Evolutionary conservation across 1,284 basidiomycete species (phyloP).

Genomic region (Fomitopsis betulina): DNA sequence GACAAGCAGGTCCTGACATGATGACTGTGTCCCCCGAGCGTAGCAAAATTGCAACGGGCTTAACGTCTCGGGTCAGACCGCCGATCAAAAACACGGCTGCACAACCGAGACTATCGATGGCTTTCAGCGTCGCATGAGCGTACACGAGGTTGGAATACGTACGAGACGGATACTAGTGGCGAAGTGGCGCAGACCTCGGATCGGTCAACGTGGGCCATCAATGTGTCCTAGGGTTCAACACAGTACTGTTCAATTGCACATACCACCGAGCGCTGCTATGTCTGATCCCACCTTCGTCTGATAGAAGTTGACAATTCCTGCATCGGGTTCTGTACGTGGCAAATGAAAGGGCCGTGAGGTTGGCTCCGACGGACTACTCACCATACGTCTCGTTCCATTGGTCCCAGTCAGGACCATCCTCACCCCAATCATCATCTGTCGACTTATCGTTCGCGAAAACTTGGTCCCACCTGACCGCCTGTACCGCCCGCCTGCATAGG

Average conservation of each 20-base stretch:
- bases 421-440: slow-evolving; percentile 44
- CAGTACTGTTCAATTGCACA: neutral
- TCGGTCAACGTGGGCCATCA: slow-evolving; percentile 93
- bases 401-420: slow-evolving; percentile 53
- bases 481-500: slow-evolving; percentile 62
- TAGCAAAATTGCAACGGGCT: slow-evolving; percentile 78
- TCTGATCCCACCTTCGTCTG: slow-evolving; percentile 51
- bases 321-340: slow-evolving; percentile 69
- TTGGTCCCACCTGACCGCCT: slow-evolving; percentile 59
- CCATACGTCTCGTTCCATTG: slow-evolving; percentile 76
- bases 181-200: slow-evolving; percentile 84
- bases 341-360: neutral
- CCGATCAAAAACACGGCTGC: slow-evolving; percentile 89
- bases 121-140: neutral
- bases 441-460: slow-evolving; percentile 42
- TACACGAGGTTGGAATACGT: slow-evolving; percentile 20
- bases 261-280: neutral
- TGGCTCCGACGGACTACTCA: slow-evolving; percentile 25
- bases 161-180: slow-evolving; percentile 90
- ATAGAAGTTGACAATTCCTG: slow-evolving; percentile 93
- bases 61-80: slow-evolving; percentile 65
- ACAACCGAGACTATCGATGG: slow-evolving; percentile 68
- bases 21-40: slow-evolving; percentile 88
- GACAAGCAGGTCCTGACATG: slow-evolving; percentile 83
- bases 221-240: slow-evolving; percentile 58